Evolutionary conservation across 441 rosid genomes (phyloP).

Genomic region (Gossypium davidsonii): DNA sequence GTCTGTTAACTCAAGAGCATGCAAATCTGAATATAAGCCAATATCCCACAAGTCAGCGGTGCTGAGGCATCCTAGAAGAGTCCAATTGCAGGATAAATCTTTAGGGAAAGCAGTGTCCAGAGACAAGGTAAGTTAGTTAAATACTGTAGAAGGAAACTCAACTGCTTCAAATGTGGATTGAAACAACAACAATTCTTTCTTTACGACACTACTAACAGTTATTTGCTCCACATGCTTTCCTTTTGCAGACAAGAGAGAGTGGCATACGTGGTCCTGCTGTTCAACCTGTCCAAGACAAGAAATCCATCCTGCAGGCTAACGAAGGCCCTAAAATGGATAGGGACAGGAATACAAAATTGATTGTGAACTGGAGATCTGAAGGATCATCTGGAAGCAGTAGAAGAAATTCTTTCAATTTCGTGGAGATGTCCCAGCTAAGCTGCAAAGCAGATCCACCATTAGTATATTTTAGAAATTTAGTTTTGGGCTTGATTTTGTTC

Average conservation of each 20-base stretch:
- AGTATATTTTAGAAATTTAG: neutral
- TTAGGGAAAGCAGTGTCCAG: neutral
- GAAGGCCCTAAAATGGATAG: neutral
- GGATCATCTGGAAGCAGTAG: neutral
- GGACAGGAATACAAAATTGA: neutral
- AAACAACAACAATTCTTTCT: neutral
- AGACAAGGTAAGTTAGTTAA: conserved; percentile 13
- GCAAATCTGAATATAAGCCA: neutral
- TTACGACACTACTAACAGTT: neutral
- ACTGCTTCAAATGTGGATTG: neutral
- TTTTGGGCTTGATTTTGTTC: conserved; percentile 17
- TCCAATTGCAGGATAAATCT: neutral
- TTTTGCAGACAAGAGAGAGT: conserved; percentile 13
- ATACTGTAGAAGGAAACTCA: neutral
- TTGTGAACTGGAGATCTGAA: neutral
- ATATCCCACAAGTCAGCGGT: neutral
- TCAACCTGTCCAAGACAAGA: neutral
- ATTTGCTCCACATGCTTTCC: neutral
- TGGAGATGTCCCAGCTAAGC: conserved; percentile 10
- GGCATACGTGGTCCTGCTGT: neutral
- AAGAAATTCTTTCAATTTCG: neutral
- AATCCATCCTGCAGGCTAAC: neutral
- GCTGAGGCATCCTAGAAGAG: neutral
- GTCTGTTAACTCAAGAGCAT: neutral
- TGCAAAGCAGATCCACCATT: conserved; percentile 5